Evolutionary conservation across 441 rosid genomes (phyloP).

Genomic region (Aleurites moluccanus): DNA sequence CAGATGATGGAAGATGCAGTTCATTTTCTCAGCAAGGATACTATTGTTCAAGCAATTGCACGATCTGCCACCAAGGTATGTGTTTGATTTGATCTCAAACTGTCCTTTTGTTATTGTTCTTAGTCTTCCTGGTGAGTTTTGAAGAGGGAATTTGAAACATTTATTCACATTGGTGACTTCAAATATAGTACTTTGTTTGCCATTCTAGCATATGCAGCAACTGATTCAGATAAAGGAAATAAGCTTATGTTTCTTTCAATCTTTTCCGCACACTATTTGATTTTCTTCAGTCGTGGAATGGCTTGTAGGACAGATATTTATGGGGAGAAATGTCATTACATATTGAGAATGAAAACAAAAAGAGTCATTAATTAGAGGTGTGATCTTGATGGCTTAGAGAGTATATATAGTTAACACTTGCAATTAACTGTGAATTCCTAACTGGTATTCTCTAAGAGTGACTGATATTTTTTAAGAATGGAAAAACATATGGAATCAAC

Average conservation of each 20-base stretch:
- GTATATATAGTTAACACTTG: neutral
- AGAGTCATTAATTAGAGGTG: neutral
- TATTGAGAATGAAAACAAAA: neutral
- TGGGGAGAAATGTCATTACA: neutral
- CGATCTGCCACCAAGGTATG: slow-evolving; percentile 99
- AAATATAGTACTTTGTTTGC: too few relatives aligned
- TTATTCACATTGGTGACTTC: too few relatives aligned
- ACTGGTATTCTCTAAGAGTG: neutral
- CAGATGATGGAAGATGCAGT: slow-evolving; percentile 99
- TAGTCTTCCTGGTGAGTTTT: slow-evolving; percentile 10
- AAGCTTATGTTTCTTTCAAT: neutral
- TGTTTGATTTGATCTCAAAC: slow-evolving; percentile 21
- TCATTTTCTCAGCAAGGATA: slow-evolving; percentile 97
- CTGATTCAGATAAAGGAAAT: neutral
- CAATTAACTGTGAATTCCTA: neutral
- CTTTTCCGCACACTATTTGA: neutral
- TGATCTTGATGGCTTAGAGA: neutral
- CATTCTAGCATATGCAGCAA: too few relatives aligned
- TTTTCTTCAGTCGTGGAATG: neutral
- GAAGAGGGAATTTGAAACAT: too few relatives aligned
- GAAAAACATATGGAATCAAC: neutral
- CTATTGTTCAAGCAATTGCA: slow-evolving; percentile 94
- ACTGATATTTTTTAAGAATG: neutral
- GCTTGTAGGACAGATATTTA: neutral
- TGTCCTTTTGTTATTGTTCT: slow-evolving; percentile 1